phyloP scores from a whole-genome alignment of 352 stramenopile genomes.

The Phytophthora vignae region DNA sequence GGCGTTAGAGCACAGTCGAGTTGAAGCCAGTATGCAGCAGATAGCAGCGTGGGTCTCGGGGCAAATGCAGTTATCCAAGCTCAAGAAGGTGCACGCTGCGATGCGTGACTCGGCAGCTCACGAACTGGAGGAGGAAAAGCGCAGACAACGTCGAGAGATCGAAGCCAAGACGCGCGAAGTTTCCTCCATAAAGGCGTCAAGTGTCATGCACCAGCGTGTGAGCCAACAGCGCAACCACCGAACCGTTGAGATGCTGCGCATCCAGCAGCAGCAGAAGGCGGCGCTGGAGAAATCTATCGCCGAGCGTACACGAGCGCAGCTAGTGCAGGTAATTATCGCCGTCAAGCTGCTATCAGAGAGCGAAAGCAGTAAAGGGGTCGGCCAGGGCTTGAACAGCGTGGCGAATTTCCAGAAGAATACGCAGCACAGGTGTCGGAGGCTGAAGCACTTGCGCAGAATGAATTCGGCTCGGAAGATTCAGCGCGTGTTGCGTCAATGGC shows the following conservation, averaged over 20 bases:
- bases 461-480: slow-evolving; percentile 36
- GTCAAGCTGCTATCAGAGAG: slow-evolving; percentile 43
- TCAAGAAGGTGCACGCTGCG: slow-evolving; percentile 34
- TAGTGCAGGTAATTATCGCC: slow-evolving; percentile 48
- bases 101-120: slow-evolving; percentile 18
- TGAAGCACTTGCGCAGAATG: slow-evolving; percentile 29
- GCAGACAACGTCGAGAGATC: slow-evolving; percentile 22
- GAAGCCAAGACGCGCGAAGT: slow-evolving; percentile 33
- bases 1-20: slow-evolving; percentile 14
- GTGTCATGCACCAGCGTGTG: slow-evolving; percentile 32
- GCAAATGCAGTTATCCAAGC: slow-evolving; percentile 33
- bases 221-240: slow-evolving; percentile 28
- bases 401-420: slow-evolving; percentile 14
- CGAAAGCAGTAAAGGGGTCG: slow-evolving; percentile 19
- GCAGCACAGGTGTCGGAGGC: slow-evolving; percentile 4
- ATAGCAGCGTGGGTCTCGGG: slow-evolving; percentile 50
- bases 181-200: slow-evolving; percentile 35
- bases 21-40: slow-evolving; percentile 39
- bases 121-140: slow-evolving; percentile 34
- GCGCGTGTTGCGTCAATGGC: slow-evolving; percentile 28
- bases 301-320: slow-evolving; percentile 28
- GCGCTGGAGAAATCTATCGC: slow-evolving; percentile 30
- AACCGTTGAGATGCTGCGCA: slow-evolving; percentile 18
- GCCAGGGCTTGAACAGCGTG: slow-evolving; percentile 16
- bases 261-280: slow-evolving; percentile 30